These are phyloP conservation scores for Diaporthe humulicola DNA, from an alignment of 2,329 filamentous ascomycete species.

Conservation along the genomic window DNA sequence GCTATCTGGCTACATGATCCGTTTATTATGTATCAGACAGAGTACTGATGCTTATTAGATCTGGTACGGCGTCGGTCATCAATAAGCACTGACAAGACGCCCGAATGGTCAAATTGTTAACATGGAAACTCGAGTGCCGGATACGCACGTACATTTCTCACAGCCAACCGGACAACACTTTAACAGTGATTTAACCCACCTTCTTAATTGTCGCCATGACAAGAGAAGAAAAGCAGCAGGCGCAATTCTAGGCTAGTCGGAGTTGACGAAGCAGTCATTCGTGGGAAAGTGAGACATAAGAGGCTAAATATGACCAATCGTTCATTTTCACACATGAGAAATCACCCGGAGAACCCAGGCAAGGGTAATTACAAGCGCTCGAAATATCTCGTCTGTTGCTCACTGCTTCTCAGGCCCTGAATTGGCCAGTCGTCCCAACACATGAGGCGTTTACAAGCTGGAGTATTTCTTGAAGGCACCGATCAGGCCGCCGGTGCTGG, in stretches of 20 bases:
- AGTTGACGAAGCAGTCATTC: background rate
- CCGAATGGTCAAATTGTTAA: background rate
- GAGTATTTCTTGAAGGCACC: conserved; percentile 88
- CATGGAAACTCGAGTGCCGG: background rate
- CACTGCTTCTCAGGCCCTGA: background rate
- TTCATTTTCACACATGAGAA: background rate
- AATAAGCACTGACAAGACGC: background rate
- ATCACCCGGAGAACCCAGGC: background rate
- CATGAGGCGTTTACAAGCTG: conserved; percentile 54
- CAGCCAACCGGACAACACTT: background rate
- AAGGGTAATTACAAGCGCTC: background rate
- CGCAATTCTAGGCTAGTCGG: background rate
- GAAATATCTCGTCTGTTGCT: background rate
- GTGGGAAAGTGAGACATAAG: background rate
- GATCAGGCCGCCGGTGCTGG: conserved; percentile 90
- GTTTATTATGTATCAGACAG: background rate
- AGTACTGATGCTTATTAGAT: no score
- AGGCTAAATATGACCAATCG: background rate
- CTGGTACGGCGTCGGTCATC: background rate
- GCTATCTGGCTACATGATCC: background rate
- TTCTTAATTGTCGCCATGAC: background rate
- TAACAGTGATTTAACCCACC: background rate
- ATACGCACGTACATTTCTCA: background rate
- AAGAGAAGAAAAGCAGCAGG: background rate
- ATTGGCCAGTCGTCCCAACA: background rate